These are phyloP conservation scores for Dendrobium chrysotoxum DNA, from an alignment of 106 monocot species.

Conservation along the genomic window DNA sequence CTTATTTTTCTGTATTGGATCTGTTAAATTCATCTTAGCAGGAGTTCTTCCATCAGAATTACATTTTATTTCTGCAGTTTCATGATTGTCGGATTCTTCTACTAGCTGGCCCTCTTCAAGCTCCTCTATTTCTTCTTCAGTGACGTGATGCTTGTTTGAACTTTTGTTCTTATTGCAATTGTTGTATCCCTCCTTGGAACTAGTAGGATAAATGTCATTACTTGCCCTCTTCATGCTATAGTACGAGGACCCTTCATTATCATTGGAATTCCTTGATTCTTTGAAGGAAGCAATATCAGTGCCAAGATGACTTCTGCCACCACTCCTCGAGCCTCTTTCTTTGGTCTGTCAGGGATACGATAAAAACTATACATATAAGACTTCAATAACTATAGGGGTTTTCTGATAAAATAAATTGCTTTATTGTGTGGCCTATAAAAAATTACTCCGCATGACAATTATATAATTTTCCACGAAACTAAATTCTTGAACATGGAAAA, in stretches of 20 bases:
- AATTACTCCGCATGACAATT: too few relatives aligned
- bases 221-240: background rate
- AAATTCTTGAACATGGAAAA: background rate
- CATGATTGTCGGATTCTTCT: constrained; percentile 26
- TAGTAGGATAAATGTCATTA: background rate
- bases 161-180: too few relatives aligned
- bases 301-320: background rate
- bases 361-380: background rate
- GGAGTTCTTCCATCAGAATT: background rate
- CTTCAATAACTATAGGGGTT: background rate
- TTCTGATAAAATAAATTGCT: background rate
- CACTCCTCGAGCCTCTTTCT: background rate
- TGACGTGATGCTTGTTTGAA: too few relatives aligned
- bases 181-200: too few relatives aligned
- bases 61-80: background rate
- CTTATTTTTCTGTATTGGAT: constrained; percentile 7
- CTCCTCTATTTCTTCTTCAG: constrained; percentile 22
- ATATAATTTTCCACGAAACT: too few relatives aligned
- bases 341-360: background rate
- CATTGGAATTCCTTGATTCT: background rate
- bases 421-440: too few relatives aligned
- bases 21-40: constrained; percentile 6
- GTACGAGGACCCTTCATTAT: background rate
- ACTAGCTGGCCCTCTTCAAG: constrained; percentile 47
- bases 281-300: background rate